Base-by-base conservation (phyloP, 192 early-diverging fungal species). In the Thamnidium elegans region DNA sequence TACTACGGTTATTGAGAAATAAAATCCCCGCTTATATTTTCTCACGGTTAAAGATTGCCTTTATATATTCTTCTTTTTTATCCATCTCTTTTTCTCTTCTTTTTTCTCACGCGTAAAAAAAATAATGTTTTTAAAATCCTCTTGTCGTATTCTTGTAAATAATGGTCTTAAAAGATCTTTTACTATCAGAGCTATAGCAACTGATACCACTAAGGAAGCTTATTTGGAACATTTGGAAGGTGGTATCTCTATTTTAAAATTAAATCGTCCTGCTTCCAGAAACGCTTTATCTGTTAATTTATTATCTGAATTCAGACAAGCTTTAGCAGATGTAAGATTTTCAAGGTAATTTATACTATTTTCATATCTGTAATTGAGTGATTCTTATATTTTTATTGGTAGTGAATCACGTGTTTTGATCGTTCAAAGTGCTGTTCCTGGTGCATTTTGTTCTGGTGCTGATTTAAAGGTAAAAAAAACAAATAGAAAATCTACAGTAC, bases 361-460 rank as follows among this genome's bases (percentile, higher is more conserved):
- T 15, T 5, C 7, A 19, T 21, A 7, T 26, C 26, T 26, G 44
- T 15, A 20, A 21, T 3, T 61, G 13, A 0, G 19, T 8, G 1
- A 32, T 55, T 34, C 15, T 19, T 45, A n/a, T 26, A 1, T 30
- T 65, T 11, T 48, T 45, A 20, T 46, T 62, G 44, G 59, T 71
- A 84, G 84, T 9, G 76, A 82, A 9, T 76, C 83, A 13, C 87
- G 94, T 23, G 94, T 93, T 8, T 82, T 98, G 14, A 78, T 96
- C 50, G 34, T 98, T 53, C 84, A 85, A 58, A 92, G 90, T 75
- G 46, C 81, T 19, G 94, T 96, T 2, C 76, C 86, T 30, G 77
- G 86, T 4, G 92, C 92, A 23, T 98, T 98, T 71, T 98, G 94
- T 74, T 92, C 94, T 3, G 96, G 96, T 32, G 96, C 96, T 1